Evolutionary conservation across 306 rosid species (phyloP).

Genomic region (Cicer arietinum): DNA sequence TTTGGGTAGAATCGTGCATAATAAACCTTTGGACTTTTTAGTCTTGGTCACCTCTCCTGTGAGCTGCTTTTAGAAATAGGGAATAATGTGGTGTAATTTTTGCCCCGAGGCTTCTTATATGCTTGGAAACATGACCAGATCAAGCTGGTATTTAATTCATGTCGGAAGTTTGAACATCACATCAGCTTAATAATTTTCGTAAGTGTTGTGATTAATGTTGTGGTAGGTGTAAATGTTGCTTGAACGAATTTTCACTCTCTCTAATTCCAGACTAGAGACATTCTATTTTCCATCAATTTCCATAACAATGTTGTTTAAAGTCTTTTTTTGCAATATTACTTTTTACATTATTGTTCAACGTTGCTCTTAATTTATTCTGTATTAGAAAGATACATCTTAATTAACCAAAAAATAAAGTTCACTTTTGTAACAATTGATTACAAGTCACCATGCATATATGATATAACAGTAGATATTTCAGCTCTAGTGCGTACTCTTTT

Average conservation of each 20-base stretch:
- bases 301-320: background rate
- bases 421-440: conserved; percentile 8
- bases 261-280: background rate
- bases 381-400: conserved; percentile 25
- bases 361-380: background rate
- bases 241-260: background rate
- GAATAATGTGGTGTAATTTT: conserved; percentile 54
- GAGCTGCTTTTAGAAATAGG: conserved; percentile 44
- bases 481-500: background rate
- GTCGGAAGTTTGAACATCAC: conserved; percentile 30
- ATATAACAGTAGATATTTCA: conserved; percentile 20
- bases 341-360: background rate
- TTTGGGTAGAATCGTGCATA: conserved; percentile 35
- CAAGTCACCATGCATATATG: background rate
- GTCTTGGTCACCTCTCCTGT: conserved; percentile 33
- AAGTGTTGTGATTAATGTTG: conserved; percentile 12
- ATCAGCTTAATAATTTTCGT: conserved; percentile 7
- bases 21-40: conserved; percentile 43
- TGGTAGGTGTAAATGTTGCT: background rate
- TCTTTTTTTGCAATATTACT: background rate
- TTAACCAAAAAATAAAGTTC: conserved; percentile 13
- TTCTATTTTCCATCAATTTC: background rate
- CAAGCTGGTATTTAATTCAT: conserved; percentile 38
- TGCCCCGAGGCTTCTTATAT: conserved; percentile 45
- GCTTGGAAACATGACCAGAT: conserved; percentile 35